Evolutionary conservation across 2,329 filamentous ascomycete species (phyloP), one percentile per base, ranked within the genome.

Genomic region (Xylaria sp.): DNA sequence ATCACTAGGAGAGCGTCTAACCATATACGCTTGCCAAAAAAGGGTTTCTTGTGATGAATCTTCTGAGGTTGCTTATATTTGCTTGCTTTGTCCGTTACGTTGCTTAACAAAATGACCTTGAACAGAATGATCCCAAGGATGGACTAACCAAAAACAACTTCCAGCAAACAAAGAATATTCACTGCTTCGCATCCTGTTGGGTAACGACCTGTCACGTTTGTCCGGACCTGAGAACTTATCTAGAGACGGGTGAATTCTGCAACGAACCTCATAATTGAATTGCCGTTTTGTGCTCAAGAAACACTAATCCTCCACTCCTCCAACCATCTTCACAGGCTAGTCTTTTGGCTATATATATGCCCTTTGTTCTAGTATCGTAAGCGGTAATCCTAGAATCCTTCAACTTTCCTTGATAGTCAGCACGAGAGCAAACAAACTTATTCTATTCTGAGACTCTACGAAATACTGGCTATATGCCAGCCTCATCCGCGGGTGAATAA

Each of bases 61-160:
- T 10, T 10, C 7, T 33, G 31, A 13, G 33, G 5, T 17, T 11
- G 15, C 58, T n/a, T 2, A 40, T n/a, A 13, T 54, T 42, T 42
- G 9, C 42, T 31, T 48, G 36, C 36, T 59, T 65, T 54, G 7
- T 54, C 26, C 6, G 13, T 48, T 13, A 6, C 2, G 7, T 23
- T 13, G 20, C 48, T 26, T 31, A 51, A 40, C 2, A 42, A 38
- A 33, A 26, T 7, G 15, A 44, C 13, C 44, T 40, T 44, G 6
- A 10, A n/a, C 33, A 51, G 58, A 60, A 58, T 3, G 1, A 13
- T 17, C 28, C 33, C 4, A 17, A 26, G 31, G 23, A 44, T 46
- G 17, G 20, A 53, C 57, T 58, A 61, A 33, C 33, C 44, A 46
- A 53, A 53, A 65, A 36, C 44, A 48, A 40, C 17, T 20, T 13